phyloP scores from a whole-genome alignment of 495 filamentous ascomycete species.

The Lophiostoma macrostomum region DNA sequence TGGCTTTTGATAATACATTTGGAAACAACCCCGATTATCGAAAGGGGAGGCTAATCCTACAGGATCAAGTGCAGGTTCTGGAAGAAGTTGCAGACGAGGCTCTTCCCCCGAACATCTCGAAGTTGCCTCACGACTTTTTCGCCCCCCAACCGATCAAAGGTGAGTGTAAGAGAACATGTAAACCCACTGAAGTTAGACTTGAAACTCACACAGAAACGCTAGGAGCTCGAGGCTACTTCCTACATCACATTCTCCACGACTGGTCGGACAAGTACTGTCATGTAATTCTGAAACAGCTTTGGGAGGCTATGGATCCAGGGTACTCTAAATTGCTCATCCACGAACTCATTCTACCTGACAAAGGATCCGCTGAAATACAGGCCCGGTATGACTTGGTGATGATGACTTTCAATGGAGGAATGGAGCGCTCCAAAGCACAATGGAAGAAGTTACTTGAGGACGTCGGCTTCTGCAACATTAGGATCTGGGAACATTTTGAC shows the following conservation, averaged over 20 bases:
- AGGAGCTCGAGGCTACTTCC: conserved; percentile 33
- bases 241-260: conserved; percentile 22
- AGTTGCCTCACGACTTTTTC: conserved; percentile 15
- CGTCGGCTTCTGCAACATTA: too few relatives aligned
- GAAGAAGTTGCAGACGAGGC: not conserved
- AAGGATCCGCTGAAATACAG: conserved; percentile 3
- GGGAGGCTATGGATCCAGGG: conserved; percentile 45
- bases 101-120: too few relatives aligned
- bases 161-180: not conserved
- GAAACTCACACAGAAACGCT: too few relatives aligned
- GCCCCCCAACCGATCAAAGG: conserved; percentile 7
- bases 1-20: too few relatives aligned
- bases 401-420: conserved; percentile 40
- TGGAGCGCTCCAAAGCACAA: conserved; percentile 42
- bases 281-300: conserved; percentile 38
- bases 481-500: too few relatives aligned
- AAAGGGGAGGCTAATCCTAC: too few relatives aligned
- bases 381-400: conserved; percentile 43
- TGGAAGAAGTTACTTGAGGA: conserved; percentile 40
- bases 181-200: too few relatives aligned
- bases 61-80: too few relatives aligned
- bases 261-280: conserved; percentile 38
- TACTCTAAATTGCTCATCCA: conserved; percentile 50
- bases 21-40: too few relatives aligned
- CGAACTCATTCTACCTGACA: conserved; percentile 47